Evolutionary conservation across 768 basidiomycete species (phyloP).

Genomic region (Rhodotorula diobovata): DNA sequence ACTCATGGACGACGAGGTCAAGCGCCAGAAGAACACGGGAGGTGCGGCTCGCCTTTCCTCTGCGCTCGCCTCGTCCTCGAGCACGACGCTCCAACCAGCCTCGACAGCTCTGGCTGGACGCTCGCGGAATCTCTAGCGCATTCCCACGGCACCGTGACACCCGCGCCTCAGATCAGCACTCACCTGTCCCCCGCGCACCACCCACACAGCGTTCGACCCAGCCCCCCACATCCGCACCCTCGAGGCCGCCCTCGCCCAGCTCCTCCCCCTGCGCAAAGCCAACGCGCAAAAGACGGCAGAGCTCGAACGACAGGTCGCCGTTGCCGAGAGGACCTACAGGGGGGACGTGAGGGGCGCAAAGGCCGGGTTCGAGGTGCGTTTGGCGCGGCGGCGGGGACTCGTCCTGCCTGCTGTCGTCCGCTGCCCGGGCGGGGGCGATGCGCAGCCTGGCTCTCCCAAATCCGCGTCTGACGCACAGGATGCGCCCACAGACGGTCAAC

Average conservation of each 20-base stretch:
- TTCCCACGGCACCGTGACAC: no score
- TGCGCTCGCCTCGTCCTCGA: not conserved
- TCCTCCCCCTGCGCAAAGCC: slow-evolving; percentile 80
- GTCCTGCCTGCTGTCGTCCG: not conserved
- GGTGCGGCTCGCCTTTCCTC: slow-evolving; percentile 9
- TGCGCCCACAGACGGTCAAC: slow-evolving; percentile 65
- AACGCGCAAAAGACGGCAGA: slow-evolving; percentile 84
- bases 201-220: slow-evolving; percentile 38
- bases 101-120: no score
- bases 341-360: slow-evolving; percentile 90
- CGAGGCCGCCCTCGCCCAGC: slow-evolving; percentile 79
- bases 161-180: no score
- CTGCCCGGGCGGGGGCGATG: not conserved
- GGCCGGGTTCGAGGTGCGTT: slow-evolving; percentile 80
- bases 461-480: no score
- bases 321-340: slow-evolving; percentile 87
- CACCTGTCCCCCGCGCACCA: no score
- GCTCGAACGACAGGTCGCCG: slow-evolving; percentile 83
- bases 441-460: not conserved
- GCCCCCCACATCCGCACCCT: slow-evolving; percentile 69
- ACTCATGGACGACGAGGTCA: slow-evolving; percentile 36
- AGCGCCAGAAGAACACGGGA: not conserved
- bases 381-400: no score
- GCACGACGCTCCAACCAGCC: no score
- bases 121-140: no score